phyloP scores from a whole-genome alignment of 352 stramenopile genomes.

The Phytophthora fragariaefolia region DNA sequence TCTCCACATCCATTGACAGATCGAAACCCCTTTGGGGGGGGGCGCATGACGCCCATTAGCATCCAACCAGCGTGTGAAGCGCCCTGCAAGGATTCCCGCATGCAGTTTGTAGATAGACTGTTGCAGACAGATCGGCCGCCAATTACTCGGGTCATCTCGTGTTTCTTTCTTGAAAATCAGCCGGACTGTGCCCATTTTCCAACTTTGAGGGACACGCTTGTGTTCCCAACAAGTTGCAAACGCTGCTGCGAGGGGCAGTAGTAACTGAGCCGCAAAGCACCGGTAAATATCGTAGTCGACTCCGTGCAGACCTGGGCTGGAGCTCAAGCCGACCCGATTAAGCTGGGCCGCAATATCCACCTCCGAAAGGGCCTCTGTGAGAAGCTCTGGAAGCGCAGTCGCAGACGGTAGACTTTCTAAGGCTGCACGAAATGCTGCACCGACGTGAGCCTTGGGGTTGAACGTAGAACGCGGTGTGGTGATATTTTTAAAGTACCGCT shows the following conservation, averaged over 20 bases:
- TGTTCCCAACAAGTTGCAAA: not conserved
- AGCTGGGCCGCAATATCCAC: conserved; percentile 17
- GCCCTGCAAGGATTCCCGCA: conserved; percentile 14
- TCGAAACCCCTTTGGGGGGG: conserved; percentile 36
- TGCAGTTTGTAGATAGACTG: not conserved
- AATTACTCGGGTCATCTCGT: not conserved
- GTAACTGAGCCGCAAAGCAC: conserved; percentile 6
- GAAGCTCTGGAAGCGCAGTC: not conserved
- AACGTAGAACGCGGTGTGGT: not conserved
- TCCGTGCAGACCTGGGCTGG: conserved; percentile 28
- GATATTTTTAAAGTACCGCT: not conserved
- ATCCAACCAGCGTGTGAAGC: conserved; percentile 24
- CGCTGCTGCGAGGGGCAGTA: conserved; percentile 7
- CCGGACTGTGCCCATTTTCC: not conserved
- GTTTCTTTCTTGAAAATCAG: not conserved
- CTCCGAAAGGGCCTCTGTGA: not conserved
- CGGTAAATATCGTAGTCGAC: conserved; percentile 31
- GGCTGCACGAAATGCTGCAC: not conserved
- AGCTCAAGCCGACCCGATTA: not conserved
- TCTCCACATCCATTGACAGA: conserved; percentile 36
- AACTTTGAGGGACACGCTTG: not conserved
- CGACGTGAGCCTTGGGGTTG: not conserved
- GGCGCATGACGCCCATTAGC: conserved; percentile 18
- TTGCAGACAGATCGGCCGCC: not conserved
- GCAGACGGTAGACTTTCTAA: not conserved